Percentiles rank a stretch among this genome's conserved stretches.
These are phyloP conservation scores for Chlorella sp. DNA, from an alignment of 139 green algal genomes.

Conservation along the genomic window DNA sequence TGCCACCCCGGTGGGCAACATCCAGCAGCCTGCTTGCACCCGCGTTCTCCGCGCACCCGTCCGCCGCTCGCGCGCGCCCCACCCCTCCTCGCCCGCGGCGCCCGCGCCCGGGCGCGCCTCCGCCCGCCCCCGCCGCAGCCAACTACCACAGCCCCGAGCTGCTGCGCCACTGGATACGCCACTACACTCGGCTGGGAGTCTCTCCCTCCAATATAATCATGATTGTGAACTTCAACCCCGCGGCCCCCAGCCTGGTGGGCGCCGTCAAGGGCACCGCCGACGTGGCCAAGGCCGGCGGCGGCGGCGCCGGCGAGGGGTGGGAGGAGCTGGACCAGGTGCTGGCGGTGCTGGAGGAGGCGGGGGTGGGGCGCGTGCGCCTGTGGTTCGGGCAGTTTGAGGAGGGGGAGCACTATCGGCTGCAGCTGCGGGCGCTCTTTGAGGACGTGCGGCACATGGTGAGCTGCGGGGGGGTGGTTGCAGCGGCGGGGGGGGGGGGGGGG, in stretches of 20 bases:
- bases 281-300: too few species aligned
- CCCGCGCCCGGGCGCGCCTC: background rate
- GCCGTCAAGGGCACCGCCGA: too few species aligned
- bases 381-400: background rate
- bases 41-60: too few species aligned
- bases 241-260: too few species aligned
- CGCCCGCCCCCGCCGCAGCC: background rate
- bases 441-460: background rate
- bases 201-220: background rate
- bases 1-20: background rate
- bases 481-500: background rate
- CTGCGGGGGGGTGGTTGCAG: background rate
- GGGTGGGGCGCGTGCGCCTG: background rate
- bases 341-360: background rate
- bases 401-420: background rate
- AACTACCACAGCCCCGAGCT: background rate
- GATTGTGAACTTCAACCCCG: background rate
- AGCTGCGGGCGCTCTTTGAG: background rate
- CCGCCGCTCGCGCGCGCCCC: too few species aligned
- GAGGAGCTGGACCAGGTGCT: background rate
- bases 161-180: background rate
- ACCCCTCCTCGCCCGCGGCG: too few species aligned
- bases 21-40: too few species aligned
- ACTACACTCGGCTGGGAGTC: background rate
- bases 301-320: too few species aligned